These are phyloP conservation scores for Epichloe brachyelytri DNA, from an alignment of 2,329 filamentous ascomycete genomes.

Conservation along the genomic window DNA sequence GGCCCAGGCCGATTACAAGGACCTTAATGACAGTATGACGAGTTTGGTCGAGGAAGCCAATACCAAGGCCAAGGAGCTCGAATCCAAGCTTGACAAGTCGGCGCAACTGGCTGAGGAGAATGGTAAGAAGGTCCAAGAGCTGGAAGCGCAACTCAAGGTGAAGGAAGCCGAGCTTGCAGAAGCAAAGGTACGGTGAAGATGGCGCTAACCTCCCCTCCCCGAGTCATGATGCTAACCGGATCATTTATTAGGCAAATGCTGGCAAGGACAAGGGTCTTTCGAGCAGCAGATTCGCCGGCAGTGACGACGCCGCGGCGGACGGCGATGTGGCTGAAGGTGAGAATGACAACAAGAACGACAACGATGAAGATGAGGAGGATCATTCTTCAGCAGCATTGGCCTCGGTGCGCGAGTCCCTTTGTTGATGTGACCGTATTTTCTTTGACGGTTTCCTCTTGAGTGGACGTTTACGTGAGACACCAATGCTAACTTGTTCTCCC, in stretches of 20 bases:
- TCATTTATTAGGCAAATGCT: slow-evolving; percentile 31
- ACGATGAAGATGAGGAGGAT: slow-evolving; percentile 34
- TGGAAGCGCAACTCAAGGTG: slow-evolving; percentile 45
- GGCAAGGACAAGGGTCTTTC: slow-evolving; percentile 37
- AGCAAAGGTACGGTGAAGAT: slow-evolving; percentile 33
- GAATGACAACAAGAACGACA: slow-evolving; percentile 39
- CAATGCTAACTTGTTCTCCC: slow-evolving; percentile 9
- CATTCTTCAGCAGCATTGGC: slow-evolving; percentile 52
- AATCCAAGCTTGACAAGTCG: slow-evolving; percentile 35
- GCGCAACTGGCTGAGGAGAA: slow-evolving; percentile 33
- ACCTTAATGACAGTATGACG: slow-evolving; percentile 50
- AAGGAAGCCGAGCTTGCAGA: slow-evolving; percentile 52
- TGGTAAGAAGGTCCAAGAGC: slow-evolving; percentile 33
- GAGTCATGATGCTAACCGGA: neutral
- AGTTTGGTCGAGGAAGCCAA: slow-evolving; percentile 46
- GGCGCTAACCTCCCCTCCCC: neutral
- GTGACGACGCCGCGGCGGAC: slow-evolving; percentile 20
- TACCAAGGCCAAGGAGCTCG: slow-evolving; percentile 37
- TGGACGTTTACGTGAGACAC: neutral
- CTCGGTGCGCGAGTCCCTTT: slow-evolving; percentile 48
- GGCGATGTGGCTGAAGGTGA: slow-evolving; percentile 41
- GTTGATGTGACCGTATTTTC: slow-evolving; percentile 23
- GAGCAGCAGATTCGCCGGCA: slow-evolving; percentile 39
- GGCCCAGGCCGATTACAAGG: slow-evolving; percentile 46
- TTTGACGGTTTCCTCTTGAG: slow-evolving; percentile 11